Evolutionary conservation across 1,284 basidiomycete genomes (phyloP), one percentile per base, ranked within the genome.

Genomic region (Heterobasidion parviporum): DNA sequence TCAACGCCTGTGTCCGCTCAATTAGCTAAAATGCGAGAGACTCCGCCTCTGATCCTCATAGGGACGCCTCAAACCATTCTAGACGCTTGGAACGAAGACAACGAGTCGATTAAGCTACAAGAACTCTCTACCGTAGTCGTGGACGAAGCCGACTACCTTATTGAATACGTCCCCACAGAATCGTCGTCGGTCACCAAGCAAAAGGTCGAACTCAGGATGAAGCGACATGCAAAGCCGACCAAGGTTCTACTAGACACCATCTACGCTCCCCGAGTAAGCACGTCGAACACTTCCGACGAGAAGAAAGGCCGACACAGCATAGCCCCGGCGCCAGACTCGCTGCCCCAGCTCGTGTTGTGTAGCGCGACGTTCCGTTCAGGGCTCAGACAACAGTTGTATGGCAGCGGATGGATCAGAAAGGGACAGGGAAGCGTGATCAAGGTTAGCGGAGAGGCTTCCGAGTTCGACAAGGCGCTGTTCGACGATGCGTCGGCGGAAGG

Each of bases 61-160:
- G 80, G 77, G 38, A 91, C 89, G 1, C 87, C 88, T 2, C 79
- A 83, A 57, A 85, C 83, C 5, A 62, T 87, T 3, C 63, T 80
- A 58, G 87, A 89, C 53, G 72, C 82, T 26, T 70, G 80, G 18
- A 64, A 75, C 44, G 64, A 70, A 52, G 75, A 80, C 50, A 65
- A 72, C 1, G 59, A 68, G 16, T 73, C 70, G 8, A 64, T 87
- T 18, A 72, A 74, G 53, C 61, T 85, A 41, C 63, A 68, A 6
- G 67, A 65, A 32, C 68, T 87, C 48, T 78, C 77, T 6, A 78
- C 76, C 2, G 74, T 91, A 34, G 80, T 83, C 36, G 80, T 89
- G 48, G 88, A 91, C 61, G 88, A 91, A 65, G 82, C 80, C 47
- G 89, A 91, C 62, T 84, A 82, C 64, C 70, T 89, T 46, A 72